These are phyloP conservation scores for Cymbopogon flexuosus DNA, from an alignment of 202 grass and related monocot genomes.

Conservation along the genomic window DNA sequence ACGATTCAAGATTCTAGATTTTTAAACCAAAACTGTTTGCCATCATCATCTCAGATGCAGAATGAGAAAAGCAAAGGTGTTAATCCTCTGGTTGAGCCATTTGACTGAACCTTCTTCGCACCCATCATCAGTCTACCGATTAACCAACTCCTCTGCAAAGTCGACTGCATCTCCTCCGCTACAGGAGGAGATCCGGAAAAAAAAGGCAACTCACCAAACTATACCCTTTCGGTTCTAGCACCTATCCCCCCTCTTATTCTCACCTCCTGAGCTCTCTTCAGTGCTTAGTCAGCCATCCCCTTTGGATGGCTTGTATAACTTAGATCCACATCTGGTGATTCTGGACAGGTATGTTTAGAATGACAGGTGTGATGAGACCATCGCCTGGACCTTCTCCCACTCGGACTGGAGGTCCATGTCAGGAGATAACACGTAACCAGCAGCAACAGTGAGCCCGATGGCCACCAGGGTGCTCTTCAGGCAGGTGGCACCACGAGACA, in stretches of 20 bases:
- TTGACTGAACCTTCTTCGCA: slow-evolving; percentile 36
- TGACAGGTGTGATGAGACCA: slow-evolving; percentile 38
- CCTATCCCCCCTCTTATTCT: slow-evolving; percentile 46
- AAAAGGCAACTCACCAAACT: slow-evolving; percentile 30
- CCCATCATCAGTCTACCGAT: slow-evolving; percentile 45
- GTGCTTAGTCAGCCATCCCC: slow-evolving; percentile 11
- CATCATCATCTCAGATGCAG: slow-evolving; percentile 28
- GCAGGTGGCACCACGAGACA: slow-evolving; percentile 47
- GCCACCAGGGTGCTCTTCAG: slow-evolving; percentile 57
- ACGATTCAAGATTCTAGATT: slow-evolving; percentile 10
- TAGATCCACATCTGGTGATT: slow-evolving; percentile 1
- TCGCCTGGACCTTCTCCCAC: slow-evolving; percentile 55
- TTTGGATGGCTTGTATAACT: slow-evolving; percentile 39
- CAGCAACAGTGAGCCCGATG: slow-evolving; percentile 37
- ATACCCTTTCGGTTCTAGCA: slow-evolving; percentile 37
- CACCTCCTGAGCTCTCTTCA: slow-evolving; percentile 2
- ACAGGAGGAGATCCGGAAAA: slow-evolving; percentile 8
- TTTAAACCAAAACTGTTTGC: slow-evolving; percentile 35
- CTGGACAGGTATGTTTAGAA: slow-evolving; percentile 29
- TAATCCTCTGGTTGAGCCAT: slow-evolving; percentile 34
- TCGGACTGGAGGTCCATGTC: slow-evolving; percentile 44
- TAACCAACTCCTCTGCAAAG: slow-evolving; percentile 38
- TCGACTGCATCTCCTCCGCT: slow-evolving; percentile 27
- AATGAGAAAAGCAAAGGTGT: slow-evolving; percentile 14
- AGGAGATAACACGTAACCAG: slow-evolving; percentile 44